phyloP scores from a whole-genome alignment of 192 early-diverging fungal genomes.

The Kappamyces sp. region DNA sequence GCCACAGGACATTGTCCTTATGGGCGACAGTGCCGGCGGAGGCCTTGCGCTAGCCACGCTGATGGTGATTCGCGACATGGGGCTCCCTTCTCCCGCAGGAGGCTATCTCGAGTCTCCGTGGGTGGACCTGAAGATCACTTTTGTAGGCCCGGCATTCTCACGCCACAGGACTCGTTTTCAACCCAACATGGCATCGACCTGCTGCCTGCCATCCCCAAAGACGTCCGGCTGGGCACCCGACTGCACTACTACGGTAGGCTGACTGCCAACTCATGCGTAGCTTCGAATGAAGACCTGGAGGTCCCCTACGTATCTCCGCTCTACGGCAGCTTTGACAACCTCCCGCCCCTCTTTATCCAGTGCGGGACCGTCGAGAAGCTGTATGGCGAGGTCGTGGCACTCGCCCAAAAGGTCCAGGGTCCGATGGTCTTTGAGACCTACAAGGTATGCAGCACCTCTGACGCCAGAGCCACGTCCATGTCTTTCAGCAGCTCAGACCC shows the following conservation, averaged over 20 bases:
- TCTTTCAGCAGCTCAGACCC: conserved; percentile 3
- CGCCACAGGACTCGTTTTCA: neutral
- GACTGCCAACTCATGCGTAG: too few relatives aligned
- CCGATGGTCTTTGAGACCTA: neutral
- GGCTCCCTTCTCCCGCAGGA: conserved; percentile 17
- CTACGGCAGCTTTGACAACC: neutral
- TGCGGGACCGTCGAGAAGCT: conserved; percentile 7
- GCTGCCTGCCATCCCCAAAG: neutral
- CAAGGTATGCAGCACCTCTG: conserved; percentile 1
- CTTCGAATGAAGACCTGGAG: neutral
- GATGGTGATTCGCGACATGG: conserved; percentile 15
- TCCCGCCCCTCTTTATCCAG: conserved; percentile 12
- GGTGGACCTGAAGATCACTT: neutral
- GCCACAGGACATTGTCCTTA: conserved; percentile 38
- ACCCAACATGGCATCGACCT: neutral
- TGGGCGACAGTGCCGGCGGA: conserved; percentile 48
- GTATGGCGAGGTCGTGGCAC: neutral
- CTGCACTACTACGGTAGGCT: neutral
- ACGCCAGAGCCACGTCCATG: conserved; percentile 14
- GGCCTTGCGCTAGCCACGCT: conserved; percentile 31
- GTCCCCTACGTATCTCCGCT: conserved; percentile 13
- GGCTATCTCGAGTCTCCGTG: conserved; percentile 1
- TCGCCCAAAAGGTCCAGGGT: neutral
- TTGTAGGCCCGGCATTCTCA: neutral
- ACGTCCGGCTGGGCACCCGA: neutral